Conservation (phyloP, 176 grass and related monocot genomes). For the Themeda triandra region DNA sequence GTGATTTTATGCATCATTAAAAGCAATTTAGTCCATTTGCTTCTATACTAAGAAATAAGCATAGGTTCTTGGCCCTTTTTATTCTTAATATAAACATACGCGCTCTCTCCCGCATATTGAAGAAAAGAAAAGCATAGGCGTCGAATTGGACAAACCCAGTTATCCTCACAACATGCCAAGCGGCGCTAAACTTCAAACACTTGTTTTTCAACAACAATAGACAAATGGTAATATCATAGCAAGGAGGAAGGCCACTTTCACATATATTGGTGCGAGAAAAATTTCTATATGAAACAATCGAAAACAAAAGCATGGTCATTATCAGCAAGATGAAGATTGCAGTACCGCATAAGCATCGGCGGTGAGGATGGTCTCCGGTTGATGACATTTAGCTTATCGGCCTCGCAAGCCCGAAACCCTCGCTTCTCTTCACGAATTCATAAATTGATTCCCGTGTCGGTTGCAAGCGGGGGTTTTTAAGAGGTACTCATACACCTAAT, state of each 20-base stretch:
- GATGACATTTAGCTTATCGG: slow-evolving; percentile 73
- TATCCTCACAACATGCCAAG: background rate
- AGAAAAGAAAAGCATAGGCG: too few relatives aligned
- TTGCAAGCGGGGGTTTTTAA: slow-evolving; percentile 52
- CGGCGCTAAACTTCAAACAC: background rate
- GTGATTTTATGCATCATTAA: background rate
- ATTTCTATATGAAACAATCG: background rate
- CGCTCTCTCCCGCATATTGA: too few relatives aligned
- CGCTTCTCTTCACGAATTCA: slow-evolving; percentile 57
- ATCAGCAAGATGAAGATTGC: background rate
- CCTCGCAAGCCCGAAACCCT: slow-evolving; percentile 64
- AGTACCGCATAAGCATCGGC: background rate
- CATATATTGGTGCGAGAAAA: background rate
- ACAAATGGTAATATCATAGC: background rate
- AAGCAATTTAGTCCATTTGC: background rate
- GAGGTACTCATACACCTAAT: slow-evolving; percentile 78
- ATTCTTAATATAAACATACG: too few relatives aligned
- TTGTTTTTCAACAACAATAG: background rate
- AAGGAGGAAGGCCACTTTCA: background rate
- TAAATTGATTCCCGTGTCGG: slow-evolving; percentile 59
- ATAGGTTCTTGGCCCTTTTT: background rate
- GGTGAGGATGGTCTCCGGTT: slow-evolving; percentile 33
- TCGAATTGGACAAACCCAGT: background rate
- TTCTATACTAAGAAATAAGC: background rate
- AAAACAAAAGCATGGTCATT: background rate